Base-by-base conservation (phyloP, 495 filamentous ascomycete genomes). In the Penicillium canariense region DNA sequence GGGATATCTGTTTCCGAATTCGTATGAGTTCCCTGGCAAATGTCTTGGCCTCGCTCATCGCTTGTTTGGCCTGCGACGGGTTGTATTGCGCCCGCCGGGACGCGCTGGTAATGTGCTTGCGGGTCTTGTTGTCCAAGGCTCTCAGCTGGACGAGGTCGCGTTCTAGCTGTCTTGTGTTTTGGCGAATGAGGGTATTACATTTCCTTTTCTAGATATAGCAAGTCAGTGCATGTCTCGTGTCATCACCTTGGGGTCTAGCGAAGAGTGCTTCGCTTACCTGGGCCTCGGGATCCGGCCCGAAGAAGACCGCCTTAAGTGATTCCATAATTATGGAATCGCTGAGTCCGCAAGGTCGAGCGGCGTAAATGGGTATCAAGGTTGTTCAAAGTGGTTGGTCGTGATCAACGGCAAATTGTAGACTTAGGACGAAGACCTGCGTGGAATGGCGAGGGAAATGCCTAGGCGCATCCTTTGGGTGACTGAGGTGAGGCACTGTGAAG, bases 91-190 rank as follows among this genome's bases (percentile, higher is more conserved):
- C 90, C 55, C 95, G 89, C 58, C 83, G 82, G 67, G 85, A 86
- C 49, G 91, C 85, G 61, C 80, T 80, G 17, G 96, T 61, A 71
- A 97, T 98, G 52, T 85, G 80, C 68, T 84, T 86, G 59, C 91
- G 91, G 56, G 91, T 91, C 72, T 96, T 97, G 61, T 71, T 70
- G 57, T 98, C 95, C 54, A 89, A 81, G 23, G 72, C 55, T 62
- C 87, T 89, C 55, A 95, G 82, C 40, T 85, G 76, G 27, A 76
- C 63, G 66, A 98, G 90, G 73, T 98, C 92, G 61, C 94, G 92
- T 68, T 98, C 94, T 54, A 98, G 84, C 68, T 96, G 92, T 59
- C 94, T 90, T 50, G 90, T 88, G 74, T 98, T 97, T 63, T 81
- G 69, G 49, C 94, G 90, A 61, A 98, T 88, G 52, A 98, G 83